A percentile compares a stretch with the other conserved stretches of the same genome.
Evolutionary conservation across 805 yeast species (phyloP).

Genomic region (Candida endomychidarum): DNA sequence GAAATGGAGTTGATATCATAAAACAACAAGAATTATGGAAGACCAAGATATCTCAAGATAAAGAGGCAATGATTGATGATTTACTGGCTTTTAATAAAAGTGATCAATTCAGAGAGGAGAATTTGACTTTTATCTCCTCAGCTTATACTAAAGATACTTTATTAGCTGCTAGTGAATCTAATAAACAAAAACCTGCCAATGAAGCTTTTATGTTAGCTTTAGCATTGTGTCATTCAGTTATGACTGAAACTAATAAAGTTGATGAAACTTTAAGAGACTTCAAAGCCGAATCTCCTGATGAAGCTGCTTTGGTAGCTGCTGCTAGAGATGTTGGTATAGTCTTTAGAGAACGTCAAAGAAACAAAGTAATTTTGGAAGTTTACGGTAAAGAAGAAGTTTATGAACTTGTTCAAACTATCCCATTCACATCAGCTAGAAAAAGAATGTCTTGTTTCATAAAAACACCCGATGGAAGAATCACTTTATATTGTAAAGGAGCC

Average conservation of each 20-base stretch:
- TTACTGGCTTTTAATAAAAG: slow-evolving; percentile 35
- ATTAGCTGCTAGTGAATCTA: slow-evolving; percentile 25
- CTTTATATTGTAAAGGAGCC: slow-evolving; percentile 69
- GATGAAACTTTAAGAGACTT: slow-evolving; percentile 47
- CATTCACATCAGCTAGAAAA: slow-evolving; percentile 71
- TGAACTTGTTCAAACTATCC: slow-evolving; percentile 54
- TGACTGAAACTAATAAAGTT: slow-evolving; percentile 51
- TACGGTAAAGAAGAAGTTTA: slow-evolving; percentile 48
- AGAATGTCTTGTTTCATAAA: slow-evolving; percentile 75
- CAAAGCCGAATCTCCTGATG: slow-evolving; percentile 85
- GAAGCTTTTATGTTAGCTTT: slow-evolving; percentile 62
- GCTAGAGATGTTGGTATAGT: slow-evolving; percentile 74
- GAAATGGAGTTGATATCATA: slow-evolving; percentile 62
- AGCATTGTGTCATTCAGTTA: slow-evolving; percentile 75
- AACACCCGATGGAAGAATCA: slow-evolving; percentile 38
- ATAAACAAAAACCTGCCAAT: slow-evolving; percentile 46
- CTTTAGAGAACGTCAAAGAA: slow-evolving; percentile 54
- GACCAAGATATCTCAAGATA: slow-evolving; percentile 42
- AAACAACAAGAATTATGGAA: slow-evolving; percentile 45
- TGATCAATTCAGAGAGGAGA: slow-evolving; percentile 50
- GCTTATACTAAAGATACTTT: slow-evolving; percentile 56
- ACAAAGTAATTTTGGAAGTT: slow-evolving; percentile 41
- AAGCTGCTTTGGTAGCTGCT: slow-evolving; percentile 73
- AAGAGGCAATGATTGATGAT: slow-evolving; percentile 45
- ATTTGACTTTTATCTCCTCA: slow-evolving; percentile 62